Evolutionary conservation across 2,329 filamentous ascomycete species (phyloP), one percentile per base, ranked within the genome.

Genomic region (Cladophialophora chaetospira): DNA sequence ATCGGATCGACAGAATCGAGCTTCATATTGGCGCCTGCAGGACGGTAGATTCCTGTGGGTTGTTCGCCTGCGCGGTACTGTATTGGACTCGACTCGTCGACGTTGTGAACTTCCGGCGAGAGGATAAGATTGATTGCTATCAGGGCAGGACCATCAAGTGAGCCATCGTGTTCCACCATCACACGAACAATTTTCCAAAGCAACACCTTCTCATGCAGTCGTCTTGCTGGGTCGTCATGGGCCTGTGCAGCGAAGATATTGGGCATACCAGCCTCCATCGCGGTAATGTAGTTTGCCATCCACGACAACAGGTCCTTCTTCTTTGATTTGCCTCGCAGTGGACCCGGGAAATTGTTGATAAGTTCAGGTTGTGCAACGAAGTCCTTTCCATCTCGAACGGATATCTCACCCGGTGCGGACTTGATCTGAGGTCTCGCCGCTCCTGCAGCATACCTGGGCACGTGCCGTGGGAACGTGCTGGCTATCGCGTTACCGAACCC

Each of bases 301-400:
- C 95, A 99, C 1, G 84, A 73, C 40, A 92, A 66, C 0, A 91
- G 83, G 53, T 99, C 93, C 76, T 97, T 99, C 79, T 99, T 99
- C 79, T 96, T 97, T 1, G 87, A 85, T 70, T 97, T 97, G 36
- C 86, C 82, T 71, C 88, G 91, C 25, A 99, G 76, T 2, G 95
- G 94, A 0, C 94, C 94, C 0, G 94, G 94, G 67, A 97, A 97
- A 65, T 87, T 91, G 15, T 84, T 81, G 46, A 94, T 76, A 2
- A 86, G 82, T 29, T 94, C 90, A 21, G 84, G 78, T 6, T 91
- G 76, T 3, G 89, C 85, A 42, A 89, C 76, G 26, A 90, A 78
- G 40, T 91, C 85, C 69, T 88, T 94, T 60, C 89, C 81, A 64
- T 83, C 88, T 60, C 85, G 82, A n/a, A 93, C 77, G 66, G 86